Percentiles rank a stretch among this genome's conserved stretches.
phyloP scores from a whole-genome alignment of 23 red algal genomes.

The Chondrus crispus region DNA sequence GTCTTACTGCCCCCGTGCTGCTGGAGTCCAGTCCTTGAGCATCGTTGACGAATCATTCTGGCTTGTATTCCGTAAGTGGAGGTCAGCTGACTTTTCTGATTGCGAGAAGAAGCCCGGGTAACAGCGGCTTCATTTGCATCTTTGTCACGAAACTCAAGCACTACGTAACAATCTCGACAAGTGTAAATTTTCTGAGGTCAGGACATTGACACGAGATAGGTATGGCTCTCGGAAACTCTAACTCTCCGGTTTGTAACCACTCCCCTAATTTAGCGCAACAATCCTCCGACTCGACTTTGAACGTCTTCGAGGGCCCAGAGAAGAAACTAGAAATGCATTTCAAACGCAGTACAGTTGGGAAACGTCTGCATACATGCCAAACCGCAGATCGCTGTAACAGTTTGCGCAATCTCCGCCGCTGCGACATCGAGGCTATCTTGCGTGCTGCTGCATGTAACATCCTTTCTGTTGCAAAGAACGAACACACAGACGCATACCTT shows the following conservation, averaged over 20 bases:
- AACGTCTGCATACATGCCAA: not conserved
- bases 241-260: no score
- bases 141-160: no score
- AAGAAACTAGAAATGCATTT: conserved; percentile 82
- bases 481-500: conserved; percentile 74
- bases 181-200: no score
- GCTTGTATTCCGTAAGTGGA: conserved; percentile 65
- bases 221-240: no score
- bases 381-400: not conserved
- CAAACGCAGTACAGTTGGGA: not conserved
- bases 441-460: conserved; percentile 71
- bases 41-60: conserved; percentile 61
- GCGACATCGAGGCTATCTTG: conserved; percentile 50
- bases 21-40: not conserved
- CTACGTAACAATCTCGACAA: no score
- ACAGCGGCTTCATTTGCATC: conserved; percentile 18
- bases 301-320: conserved; percentile 89
- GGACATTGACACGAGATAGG: no score
- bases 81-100: conserved; percentile 48
- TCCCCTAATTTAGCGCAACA: no score
- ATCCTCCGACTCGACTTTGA: not conserved
- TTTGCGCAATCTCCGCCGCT: conserved; percentile 52
- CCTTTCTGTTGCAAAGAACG: conserved; percentile 57
- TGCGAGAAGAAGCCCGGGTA: conserved; percentile 60
- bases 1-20: not conserved